A percentile compares a stretch with the other conserved stretches of the same genome.
These are phyloP conservation scores for Alternaria sp. DNA, from an alignment of 2,329 filamentous ascomycete species.

Conservation along the genomic window DNA sequence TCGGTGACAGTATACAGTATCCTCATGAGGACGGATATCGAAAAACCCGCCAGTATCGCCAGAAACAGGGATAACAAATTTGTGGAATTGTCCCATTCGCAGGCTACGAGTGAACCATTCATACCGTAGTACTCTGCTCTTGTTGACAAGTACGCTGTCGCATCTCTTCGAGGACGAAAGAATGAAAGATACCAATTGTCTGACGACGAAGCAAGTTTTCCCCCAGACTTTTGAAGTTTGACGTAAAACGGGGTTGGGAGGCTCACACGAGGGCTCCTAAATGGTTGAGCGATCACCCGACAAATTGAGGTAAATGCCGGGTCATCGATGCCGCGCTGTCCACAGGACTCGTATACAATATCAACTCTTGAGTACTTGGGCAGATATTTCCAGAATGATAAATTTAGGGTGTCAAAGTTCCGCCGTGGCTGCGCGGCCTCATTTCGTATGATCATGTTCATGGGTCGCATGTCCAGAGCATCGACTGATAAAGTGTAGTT, in stretches of 20 bases:
- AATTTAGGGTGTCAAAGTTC: not conserved
- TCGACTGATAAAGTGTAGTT: not conserved
- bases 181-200: not conserved
- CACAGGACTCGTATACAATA: not conserved
- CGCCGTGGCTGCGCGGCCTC: not conserved
- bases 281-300: not conserved
- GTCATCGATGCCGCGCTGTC: not conserved
- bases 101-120: not conserved
- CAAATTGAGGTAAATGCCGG: not conserved
- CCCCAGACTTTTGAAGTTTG: not conserved
- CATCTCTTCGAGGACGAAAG: not conserved
- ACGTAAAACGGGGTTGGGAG: not conserved
- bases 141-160: not conserved
- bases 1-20: too few relatives aligned
- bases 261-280: not conserved
- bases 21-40: too few relatives aligned
- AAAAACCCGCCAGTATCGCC: not conserved
- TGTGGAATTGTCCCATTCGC: not conserved
- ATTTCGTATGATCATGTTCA: not conserved
- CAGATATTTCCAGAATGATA: not conserved
- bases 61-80: not conserved
- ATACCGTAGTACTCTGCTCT: not conserved
- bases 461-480: not conserved
- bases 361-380: not conserved
- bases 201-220: not conserved